Evolutionary conservation across 768 basidiomycete species (phyloP).

Genomic region (Tulasnella sp.): DNA sequence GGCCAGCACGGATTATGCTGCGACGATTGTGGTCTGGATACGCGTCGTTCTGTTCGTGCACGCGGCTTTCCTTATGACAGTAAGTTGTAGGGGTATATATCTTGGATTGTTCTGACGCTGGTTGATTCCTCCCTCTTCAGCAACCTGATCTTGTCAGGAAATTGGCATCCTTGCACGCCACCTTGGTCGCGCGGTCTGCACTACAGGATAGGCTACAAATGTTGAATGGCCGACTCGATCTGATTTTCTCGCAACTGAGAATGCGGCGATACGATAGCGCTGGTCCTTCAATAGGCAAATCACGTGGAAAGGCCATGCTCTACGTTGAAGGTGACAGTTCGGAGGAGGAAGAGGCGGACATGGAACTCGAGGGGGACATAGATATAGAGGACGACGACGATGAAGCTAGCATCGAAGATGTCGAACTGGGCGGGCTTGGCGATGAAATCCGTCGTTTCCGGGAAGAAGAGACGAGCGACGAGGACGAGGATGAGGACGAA

Average conservation of each 20-base stretch:
- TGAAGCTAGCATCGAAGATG: conserved; percentile 60
- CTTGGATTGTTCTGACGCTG: conserved; percentile 15
- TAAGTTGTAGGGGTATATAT: conserved; percentile 43
- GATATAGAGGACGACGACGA: conserved; percentile 64
- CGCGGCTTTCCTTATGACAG: conserved; percentile 90
- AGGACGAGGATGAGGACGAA: conserved; percentile 33
- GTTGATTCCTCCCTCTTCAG: conserved; percentile 44
- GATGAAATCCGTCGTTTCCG: neutral
- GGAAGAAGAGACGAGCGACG: conserved; percentile 32
- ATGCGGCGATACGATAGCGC: neutral
- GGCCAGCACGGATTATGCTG: conserved; percentile 73
- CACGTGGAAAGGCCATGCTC: conserved; percentile 38
- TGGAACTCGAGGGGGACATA: conserved; percentile 50
- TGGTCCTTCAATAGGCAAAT: neutral
- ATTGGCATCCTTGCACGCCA: conserved; percentile 78
- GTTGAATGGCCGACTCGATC: conserved; percentile 85
- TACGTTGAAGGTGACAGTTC: conserved; percentile 35
- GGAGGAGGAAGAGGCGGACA: conserved; percentile 57
- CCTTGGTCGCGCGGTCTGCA: conserved; percentile 71
- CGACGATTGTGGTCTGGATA: conserved; percentile 68
- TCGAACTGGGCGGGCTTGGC: conserved; percentile 33
- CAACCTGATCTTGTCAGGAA: conserved; percentile 89
- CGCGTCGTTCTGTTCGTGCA: conserved; percentile 80
- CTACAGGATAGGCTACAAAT: conserved; percentile 82
- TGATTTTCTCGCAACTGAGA: conserved; percentile 73